Evolutionary conservation across 441 rosid genomes (phyloP).

Genomic region (Flueggea neowawraea): DNA sequence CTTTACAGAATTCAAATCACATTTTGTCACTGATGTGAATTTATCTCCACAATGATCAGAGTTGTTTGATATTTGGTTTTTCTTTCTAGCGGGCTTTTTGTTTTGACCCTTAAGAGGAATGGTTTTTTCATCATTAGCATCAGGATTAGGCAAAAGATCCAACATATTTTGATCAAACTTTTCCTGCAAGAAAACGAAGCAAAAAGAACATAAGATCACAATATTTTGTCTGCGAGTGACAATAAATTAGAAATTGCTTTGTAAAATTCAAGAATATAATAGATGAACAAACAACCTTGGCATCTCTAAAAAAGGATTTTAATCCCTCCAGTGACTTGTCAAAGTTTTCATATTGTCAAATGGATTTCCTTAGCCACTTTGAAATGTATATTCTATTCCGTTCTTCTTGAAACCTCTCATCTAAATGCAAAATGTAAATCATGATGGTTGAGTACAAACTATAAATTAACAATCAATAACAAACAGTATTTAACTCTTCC

Average conservation of each 20-base stretch:
- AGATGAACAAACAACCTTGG: constrained; percentile 41
- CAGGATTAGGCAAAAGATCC: constrained; percentile 23
- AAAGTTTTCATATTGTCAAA: constrained; percentile 59
- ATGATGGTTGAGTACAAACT: not conserved
- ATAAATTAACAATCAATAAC: not conserved
- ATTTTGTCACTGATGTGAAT: constrained; percentile 20
- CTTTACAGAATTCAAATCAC: constrained; percentile 20
- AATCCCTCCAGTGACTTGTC: constrained; percentile 57
- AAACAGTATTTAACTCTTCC: not conserved
- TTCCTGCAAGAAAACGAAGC: constrained; percentile 47
- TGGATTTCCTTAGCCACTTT: constrained; percentile 91
- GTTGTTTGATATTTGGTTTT: constrained; percentile 31
- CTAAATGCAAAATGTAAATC: constrained; percentile 32
- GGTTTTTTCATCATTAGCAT: constrained; percentile 22
- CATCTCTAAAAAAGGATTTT: constrained; percentile 69
- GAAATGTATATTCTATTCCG: constrained; percentile 71
- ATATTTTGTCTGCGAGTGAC: not conserved
- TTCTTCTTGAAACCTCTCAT: constrained; percentile 78
- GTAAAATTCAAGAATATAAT: constrained; percentile 14
- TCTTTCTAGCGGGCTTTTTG: constrained; percentile 23
- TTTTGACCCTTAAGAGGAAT: constrained; percentile 21
- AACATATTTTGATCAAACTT: constrained; percentile 36
- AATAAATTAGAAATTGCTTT: not conserved
- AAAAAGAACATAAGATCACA: constrained; percentile 11
- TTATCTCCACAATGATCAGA: constrained; percentile 28